Conservation (phyloP, 1,139 yeast genomes). For the Williopsis jadinii region DNA sequence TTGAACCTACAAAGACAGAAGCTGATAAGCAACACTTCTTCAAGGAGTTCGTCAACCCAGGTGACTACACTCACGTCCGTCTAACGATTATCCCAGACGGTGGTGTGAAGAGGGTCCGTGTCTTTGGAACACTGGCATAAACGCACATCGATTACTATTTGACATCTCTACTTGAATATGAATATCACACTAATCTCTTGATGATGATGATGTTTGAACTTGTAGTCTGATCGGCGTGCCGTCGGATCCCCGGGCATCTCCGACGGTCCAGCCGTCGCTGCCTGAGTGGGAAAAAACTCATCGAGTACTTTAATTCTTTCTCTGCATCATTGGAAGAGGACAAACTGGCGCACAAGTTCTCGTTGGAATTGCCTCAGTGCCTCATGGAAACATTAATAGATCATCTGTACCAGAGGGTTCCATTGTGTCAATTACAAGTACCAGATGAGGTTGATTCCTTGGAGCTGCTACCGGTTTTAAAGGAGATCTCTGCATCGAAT, state of each 20-base stretch:
- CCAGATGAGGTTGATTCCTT: conserved; percentile 18
- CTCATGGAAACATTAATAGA: conserved; percentile 21
- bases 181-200: no score
- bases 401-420: conserved; percentile 27
- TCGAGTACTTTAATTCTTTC: no score
- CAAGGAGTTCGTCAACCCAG: conserved; percentile 21
- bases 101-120: conserved; percentile 85
- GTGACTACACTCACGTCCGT: conserved; percentile 56
- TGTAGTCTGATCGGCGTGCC: no score
- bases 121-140: conserved; percentile 52
- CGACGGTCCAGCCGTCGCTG: no score
- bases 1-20: conserved; percentile 63
- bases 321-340: no score
- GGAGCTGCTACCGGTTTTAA: conserved; percentile 19
- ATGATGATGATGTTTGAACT: no score
- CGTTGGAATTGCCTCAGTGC: no score
- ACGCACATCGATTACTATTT: not conserved
- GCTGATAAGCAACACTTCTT: conserved; percentile 75
- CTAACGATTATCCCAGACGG: conserved; percentile 91
- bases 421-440: conserved; percentile 12
- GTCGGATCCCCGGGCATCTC: no score
- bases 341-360: no score
- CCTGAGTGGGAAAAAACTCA: no score
- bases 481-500: conserved; percentile 29
- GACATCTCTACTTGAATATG: no score